Conservation (phyloP, 2,329 filamentous ascomycete species). For the Pseudopyricularia cyperi region DNA sequence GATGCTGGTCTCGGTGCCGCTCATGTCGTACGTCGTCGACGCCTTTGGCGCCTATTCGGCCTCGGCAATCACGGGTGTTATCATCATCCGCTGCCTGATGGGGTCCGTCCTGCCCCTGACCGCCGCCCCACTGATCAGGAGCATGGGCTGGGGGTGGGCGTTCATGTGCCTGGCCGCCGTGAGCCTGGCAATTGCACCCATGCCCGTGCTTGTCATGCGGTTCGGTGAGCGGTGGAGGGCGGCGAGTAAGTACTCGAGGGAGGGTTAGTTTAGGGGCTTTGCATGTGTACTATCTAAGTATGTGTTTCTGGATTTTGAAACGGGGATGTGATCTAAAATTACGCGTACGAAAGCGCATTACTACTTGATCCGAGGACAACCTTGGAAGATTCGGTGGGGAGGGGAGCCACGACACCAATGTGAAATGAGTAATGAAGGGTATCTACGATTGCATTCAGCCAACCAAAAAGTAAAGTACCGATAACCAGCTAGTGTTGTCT, state of each 20-base stretch:
- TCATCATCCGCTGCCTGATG: conserved; percentile 40
- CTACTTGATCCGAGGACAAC: too few relatives aligned
- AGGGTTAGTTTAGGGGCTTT: conserved; percentile 6
- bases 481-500: too few relatives aligned
- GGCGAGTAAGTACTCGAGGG: conserved; percentile 33
- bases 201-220: conserved; percentile 34
- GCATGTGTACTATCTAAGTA: neutral
- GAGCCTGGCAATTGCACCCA: conserved; percentile 29
- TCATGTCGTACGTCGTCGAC: conserved; percentile 44
- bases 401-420: too few relatives aligned
- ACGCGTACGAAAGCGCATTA: too few relatives aligned
- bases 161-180: conserved; percentile 30
- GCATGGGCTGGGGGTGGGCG: conserved; percentile 37
- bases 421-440: too few relatives aligned
- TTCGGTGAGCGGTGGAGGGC: conserved; percentile 40
- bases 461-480: too few relatives aligned
- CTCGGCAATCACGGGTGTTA: conserved; percentile 42
- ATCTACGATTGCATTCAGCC: too few relatives aligned
- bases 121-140: conserved; percentile 30
- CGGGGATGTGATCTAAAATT: too few relatives aligned
- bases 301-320: neutral
- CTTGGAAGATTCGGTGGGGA: too few relatives aligned
- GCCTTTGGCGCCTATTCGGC: conserved; percentile 42
- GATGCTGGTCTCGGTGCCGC: conserved; percentile 32
- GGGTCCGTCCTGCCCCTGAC: conserved; percentile 43